Base-by-base conservation (phyloP, 1,284 basidiomycete species). In the Irpex sp. region DNA sequence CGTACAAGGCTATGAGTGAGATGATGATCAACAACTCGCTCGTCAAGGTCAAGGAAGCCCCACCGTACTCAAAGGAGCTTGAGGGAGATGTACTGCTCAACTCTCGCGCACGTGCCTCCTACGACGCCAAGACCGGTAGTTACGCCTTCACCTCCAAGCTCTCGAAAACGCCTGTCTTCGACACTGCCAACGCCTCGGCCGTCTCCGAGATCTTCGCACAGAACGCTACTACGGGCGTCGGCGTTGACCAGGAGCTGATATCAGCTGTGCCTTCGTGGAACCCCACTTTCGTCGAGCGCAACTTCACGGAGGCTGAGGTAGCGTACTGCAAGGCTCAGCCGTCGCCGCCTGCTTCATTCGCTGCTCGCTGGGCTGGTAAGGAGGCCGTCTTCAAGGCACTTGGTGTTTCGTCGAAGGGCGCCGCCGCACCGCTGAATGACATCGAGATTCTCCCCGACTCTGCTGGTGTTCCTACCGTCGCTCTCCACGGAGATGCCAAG, bases 321-420 rank as follows among this genome's bases (percentile, higher is more conserved):
- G 79, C 83, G 13, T 98, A 98, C 82, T 98, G 97, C 79, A 82
- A 81, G 60, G 72, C 85, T n/a, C 95, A 98, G 72, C 89, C 97
- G 0, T 92, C 94, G 65, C 88, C 93, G 17, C 78, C 85, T 1
- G 92, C 97, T 3, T 98, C 96, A 7, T 96, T 97, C 74, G 96
- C 96, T 47, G 96, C 93, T 59, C 92, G 96, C 67, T 99, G 97
- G 96, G 93, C 89, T 57, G 96, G 95, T 58, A 99, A 98, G 78
- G 97, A 99, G 77, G 97, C 96, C 9, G 92, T 96, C 60, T 98
- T 99, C 89, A 99, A 99, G 81, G 93, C 95, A n/a, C 85, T 99
- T 13, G 92, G 93, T 38, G 91, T 96, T 49, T 81, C 88, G 19
- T 96, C 93, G 4, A 93, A 96, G 77, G 97, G 97, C 51, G 94